A percentile compares a stretch with the other conserved stretches of the same genome.
Conservation (phyloP, 345 rosid species). For the Hibiscus syriacus region DNA sequence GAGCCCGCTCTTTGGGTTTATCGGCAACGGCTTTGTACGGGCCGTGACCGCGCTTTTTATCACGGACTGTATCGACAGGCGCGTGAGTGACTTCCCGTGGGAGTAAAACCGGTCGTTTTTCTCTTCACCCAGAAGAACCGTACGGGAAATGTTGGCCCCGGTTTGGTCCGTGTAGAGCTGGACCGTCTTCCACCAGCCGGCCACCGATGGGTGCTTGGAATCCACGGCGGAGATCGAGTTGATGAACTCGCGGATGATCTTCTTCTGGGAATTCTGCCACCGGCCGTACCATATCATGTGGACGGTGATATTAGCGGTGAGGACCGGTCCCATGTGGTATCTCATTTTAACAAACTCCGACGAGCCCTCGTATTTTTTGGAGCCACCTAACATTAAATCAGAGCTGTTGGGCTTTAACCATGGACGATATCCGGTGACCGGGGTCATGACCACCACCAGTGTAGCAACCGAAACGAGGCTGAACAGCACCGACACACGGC, state of each 20-base stretch:
- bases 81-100: too few relatives aligned
- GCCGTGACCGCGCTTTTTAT: too few relatives aligned
- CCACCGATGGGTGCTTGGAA: constrained; percentile 56
- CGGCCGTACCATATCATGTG: constrained; percentile 93
- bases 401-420: constrained; percentile 50
- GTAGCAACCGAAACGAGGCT: constrained; percentile 23
- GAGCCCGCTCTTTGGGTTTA: too few relatives aligned
- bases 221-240: constrained; percentile 59
- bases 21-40: too few relatives aligned
- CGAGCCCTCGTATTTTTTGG: constrained; percentile 90
- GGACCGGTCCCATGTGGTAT: constrained; percentile 94
- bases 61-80: too few relatives aligned
- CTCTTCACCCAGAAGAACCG: too few relatives aligned
- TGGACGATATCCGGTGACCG: constrained; percentile 57
- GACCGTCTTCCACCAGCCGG: constrained; percentile 98
- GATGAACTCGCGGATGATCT: too few relatives aligned
- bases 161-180: too few relatives aligned
- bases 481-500: constrained; percentile 27
- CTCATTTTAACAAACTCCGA: constrained; percentile 73
- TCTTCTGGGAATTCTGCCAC: too few relatives aligned
- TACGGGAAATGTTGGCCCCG: too few relatives aligned
- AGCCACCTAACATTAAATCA: constrained; percentile 35
- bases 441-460: constrained; percentile 12
- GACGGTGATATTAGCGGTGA: constrained; percentile 77
- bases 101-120: too few relatives aligned